Percentiles rank a stretch among this genome's conserved stretches.
Evolutionary conservation across 2,329 filamentous ascomycete genomes (phyloP).

Genomic region (Colletotrichum kahawae): DNA sequence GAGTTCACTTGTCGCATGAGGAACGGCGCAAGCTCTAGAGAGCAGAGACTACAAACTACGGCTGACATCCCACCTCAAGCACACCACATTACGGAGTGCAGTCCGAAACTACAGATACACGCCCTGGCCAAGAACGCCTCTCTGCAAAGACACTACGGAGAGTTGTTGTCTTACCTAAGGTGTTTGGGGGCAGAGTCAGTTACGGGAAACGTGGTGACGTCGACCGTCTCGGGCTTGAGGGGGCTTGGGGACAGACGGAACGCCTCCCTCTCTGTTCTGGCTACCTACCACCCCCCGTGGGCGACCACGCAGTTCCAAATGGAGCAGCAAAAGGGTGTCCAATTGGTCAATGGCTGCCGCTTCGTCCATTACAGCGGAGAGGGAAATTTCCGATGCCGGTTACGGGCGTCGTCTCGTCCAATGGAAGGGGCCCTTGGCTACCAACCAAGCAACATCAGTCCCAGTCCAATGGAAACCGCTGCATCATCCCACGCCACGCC

Average conservation of each 20-base stretch:
- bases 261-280: neutral
- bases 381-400: conserved; percentile 17
- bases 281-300: neutral
- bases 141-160: neutral
- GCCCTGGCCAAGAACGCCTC: neutral
- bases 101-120: neutral
- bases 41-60: neutral
- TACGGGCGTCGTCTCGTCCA: neutral
- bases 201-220: neutral
- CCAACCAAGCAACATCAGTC: neutral
- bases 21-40: neutral
- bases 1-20: neutral
- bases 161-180: neutral
- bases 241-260: neutral
- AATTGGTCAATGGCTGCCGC: neutral
- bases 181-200: neutral
- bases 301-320: neutral
- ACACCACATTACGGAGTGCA: neutral
- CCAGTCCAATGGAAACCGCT: conserved; percentile 17
- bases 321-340: neutral
- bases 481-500: conserved; percentile 9
- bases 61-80: neutral
- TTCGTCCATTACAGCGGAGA: neutral
- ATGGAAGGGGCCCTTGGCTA: neutral
- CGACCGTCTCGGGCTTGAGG: neutral